Evolutionary conservation across 495 filamentous ascomycete genomes (phyloP), one percentile per base, ranked within the genome.

Genomic region (Talaromyces ruber): DNA sequence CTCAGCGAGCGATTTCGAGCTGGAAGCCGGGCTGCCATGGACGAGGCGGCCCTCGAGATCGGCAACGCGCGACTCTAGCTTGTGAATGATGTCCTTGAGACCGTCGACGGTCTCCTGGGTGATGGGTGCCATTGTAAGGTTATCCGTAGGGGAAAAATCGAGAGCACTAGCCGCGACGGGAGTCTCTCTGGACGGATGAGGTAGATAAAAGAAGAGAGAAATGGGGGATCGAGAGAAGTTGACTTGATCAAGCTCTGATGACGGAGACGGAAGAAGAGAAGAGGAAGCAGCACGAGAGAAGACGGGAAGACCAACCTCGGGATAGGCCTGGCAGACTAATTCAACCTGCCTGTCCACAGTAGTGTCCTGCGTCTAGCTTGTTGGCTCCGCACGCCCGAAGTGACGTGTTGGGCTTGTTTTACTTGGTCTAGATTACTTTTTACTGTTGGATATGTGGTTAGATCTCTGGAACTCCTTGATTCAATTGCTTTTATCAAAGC

Each of bases 61-160:
- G 71, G 85, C 81, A 66, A 98, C 86, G 62, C 92, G 86, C 69
- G 83, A 76, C 78, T 99, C 92, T 62, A 99, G 86, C 81, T 88
- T 86, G 66, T 84, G 74, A 73, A 98, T 88, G 62, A 88, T 79
- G 71, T 89, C 82, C 72, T 89, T 86, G 64, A 96, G 84, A 72
- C 81, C 81, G 71, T 88, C 80, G 68, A 92, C 80, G 63, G 75
- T 80, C 66, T 93, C 88, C 71, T 92, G 86, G 68, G 88, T 87
- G 75, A 92, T 87, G 70, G 88, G 86, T 75, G 90, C 90, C 91
- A 96, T 96, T 81, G 81, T 79, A 24, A 14, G 12, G 24, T 24
- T 22, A 62, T 39, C 61, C 64, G 53, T 34, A 45, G 63, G 63
- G 63, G 21, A 47, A 43, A 47, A 47, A 47, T 65, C 65, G 65